Base-by-base conservation (phyloP, 1,284 basidiomycete genomes). In the Heterobasidion occidentale region DNA sequence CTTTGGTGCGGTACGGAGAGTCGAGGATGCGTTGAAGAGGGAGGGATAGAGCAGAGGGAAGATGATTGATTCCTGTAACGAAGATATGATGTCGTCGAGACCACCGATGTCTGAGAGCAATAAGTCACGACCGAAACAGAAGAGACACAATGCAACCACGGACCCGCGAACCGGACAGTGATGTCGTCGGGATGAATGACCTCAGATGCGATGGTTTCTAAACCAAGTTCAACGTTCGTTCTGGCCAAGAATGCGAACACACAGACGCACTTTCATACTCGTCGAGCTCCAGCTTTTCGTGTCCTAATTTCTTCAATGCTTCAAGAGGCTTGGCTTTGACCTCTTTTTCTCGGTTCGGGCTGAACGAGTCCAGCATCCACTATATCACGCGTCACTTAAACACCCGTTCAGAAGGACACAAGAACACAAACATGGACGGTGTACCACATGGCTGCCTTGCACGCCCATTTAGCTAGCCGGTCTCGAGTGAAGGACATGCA, bases 21-120 rank as follows among this genome's bases (percentile, higher is more conserved):
- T 79, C 0, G 88, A 87, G 0, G 86, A 83, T 0, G 87, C 77
- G 9, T 81, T 77, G 76, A 98, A 98, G 56, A 99, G 80, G 60
- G 90, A 80, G 2, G 97, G 97, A 65, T 92, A 97, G 59, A 92
- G 87, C 47, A 99, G 81, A 1, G 96, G 97, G 67, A 94, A 97
- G 66, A 99, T 98, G 60, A 99, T 88, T 58, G 94, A 94, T 76
- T 99, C 96, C 56, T 93, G 86, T 55, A 99, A 80, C 36, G 89
- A 92, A 20, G 86, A 81, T 60, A 99, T 90, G 65, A 98, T 98
- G 42, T 86, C 77, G 53, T 99, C 97, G 33, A 99, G 80, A 7
- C 97, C 97, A n/a, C 96, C 97, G 58, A 99, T 89, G 64, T 94
- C 91, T 49, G 33, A 12, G 9, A 27, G 15, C 3, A 9, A 45